Conservation (phyloP, 495 filamentous ascomycete species). For the Penicillium egyptiacum region DNA sequence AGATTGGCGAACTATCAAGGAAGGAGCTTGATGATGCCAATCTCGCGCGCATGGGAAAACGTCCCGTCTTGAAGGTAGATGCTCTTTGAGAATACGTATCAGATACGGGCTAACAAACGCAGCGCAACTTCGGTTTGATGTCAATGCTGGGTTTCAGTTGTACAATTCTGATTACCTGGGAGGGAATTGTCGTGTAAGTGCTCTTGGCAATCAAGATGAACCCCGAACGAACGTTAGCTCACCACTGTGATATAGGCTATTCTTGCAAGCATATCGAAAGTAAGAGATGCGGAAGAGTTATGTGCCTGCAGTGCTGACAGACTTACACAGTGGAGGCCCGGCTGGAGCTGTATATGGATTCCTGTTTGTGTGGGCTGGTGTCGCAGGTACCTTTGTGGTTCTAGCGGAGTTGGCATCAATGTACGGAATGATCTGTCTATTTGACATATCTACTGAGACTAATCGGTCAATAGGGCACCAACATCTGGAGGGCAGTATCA, state of each 20-base stretch:
- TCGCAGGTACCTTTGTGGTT: slow-evolving; percentile 28
- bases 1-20: slow-evolving; percentile 18
- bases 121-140: slow-evolving; percentile 51
- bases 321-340: slow-evolving; percentile 43
- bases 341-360: slow-evolving; percentile 54
- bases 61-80: slow-evolving; percentile 46
- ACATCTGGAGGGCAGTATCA: slow-evolving; percentile 55
- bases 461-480: slow-evolving; percentile 39
- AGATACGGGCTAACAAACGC: not conserved
- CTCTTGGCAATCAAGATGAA: not conserved
- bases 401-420: slow-evolving; percentile 47
- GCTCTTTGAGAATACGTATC: slow-evolving; percentile 16
- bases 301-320: slow-evolving; percentile 9
- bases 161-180: slow-evolving; percentile 54
- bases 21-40: slow-evolving; percentile 39
- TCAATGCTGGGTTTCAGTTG: slow-evolving; percentile 53
- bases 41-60: slow-evolving; percentile 52
- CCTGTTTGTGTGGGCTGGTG: slow-evolving; percentile 48
- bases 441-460: not conserved
- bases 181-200: slow-evolving; percentile 41
- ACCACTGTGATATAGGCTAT: slow-evolving; percentile 22
- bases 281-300: slow-evolving; percentile 8
- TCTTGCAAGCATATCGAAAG: slow-evolving; percentile 40
- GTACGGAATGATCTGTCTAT: slow-evolving; percentile 16
- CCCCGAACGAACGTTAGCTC: not conserved